phyloP scores from a whole-genome alignment of 78 protist species.

The Dictyostelium purpureum region DNA sequence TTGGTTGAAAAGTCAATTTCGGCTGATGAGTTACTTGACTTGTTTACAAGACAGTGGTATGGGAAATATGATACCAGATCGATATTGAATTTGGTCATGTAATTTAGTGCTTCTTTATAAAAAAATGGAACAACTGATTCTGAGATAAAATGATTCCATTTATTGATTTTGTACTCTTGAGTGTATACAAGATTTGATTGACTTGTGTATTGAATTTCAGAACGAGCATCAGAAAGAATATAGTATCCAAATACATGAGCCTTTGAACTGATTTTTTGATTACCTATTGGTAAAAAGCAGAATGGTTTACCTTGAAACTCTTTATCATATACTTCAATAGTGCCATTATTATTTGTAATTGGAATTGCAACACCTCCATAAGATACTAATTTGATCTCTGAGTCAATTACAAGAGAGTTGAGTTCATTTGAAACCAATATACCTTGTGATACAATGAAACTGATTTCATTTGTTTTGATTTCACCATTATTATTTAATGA shows the following conservation, averaged over 20 bases:
- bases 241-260: conserved; percentile 37
- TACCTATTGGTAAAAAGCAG: conserved; percentile 45
- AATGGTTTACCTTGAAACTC: conserved; percentile 39
- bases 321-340: background rate
- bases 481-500: background rate
- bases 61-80: background rate
- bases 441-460: conserved; percentile 1
- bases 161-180: background rate
- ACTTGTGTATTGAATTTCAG: background rate
- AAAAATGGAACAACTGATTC: background rate
- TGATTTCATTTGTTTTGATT: background rate
- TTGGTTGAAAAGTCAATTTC: background rate
- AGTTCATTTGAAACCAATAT: background rate
- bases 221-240: conserved; percentile 25
- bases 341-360: background rate
- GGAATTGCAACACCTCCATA: conserved; percentile 57
- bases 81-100: background rate
- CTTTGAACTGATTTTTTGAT: background rate
- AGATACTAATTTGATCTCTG: conserved; percentile 14
- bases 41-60: background rate
- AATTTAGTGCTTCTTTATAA: background rate
- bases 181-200: background rate
- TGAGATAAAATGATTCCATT: background rate
- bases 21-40: background rate
- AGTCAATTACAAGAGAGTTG: background rate